These are phyloP conservation scores for Penicillium sp. DNA, from an alignment of 2,329 filamentous ascomycete genomes.

Conservation along the genomic window DNA sequence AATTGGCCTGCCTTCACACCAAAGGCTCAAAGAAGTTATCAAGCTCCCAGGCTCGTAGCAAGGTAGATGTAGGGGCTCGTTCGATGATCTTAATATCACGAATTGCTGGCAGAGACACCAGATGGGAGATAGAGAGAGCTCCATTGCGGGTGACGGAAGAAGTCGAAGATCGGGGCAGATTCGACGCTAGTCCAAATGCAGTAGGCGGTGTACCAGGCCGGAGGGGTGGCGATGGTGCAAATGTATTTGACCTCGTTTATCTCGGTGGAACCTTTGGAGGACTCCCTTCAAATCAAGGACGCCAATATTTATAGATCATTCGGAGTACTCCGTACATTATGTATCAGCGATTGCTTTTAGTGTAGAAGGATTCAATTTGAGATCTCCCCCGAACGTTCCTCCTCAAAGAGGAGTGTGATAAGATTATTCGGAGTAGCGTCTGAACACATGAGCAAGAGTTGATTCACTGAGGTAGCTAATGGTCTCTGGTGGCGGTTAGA, in stretches of 20 bases:
- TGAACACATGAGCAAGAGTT: too few species aligned
- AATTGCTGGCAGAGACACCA: slow-evolving; percentile 5
- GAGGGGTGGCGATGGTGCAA: not conserved
- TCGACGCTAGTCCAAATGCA: slow-evolving; percentile 18
- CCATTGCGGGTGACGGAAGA: not conserved
- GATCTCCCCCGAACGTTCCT: too few species aligned
- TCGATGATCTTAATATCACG: not conserved
- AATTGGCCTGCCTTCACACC: slow-evolving; percentile 35
- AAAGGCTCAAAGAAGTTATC: slow-evolving; percentile 28
- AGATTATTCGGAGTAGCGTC: too few species aligned
- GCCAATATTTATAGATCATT: too few species aligned
- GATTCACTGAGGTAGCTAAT: too few species aligned
- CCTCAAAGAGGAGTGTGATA: too few species aligned
- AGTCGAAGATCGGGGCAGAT: slow-evolving; percentile 12
- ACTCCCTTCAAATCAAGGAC: too few species aligned
- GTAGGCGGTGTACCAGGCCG: slow-evolving; percentile 31
- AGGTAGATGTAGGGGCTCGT: slow-evolving; percentile 3
- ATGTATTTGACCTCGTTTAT: not conserved
- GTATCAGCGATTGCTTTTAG: too few species aligned
- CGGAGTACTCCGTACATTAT: too few species aligned
- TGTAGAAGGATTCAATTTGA: too few species aligned
- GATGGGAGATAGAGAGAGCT: slow-evolving; percentile 10
- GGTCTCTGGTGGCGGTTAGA: too few species aligned
- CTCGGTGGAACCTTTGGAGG: too few species aligned
- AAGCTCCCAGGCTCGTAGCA: slow-evolving; percentile 17